Evolutionary conservation across 768 basidiomycete species (phyloP).

Genomic region (Albatrellus ellisii): DNA sequence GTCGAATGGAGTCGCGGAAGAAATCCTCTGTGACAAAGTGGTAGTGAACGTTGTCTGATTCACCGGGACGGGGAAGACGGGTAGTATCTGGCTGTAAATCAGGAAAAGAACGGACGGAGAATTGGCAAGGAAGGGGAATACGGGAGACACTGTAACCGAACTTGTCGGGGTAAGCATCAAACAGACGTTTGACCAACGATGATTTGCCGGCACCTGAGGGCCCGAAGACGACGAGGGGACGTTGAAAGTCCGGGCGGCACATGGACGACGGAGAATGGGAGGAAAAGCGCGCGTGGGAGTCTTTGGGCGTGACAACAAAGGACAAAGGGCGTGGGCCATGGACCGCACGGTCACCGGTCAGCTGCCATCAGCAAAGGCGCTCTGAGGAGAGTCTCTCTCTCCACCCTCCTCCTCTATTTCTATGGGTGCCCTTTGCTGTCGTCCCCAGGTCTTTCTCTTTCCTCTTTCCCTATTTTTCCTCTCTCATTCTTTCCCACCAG

Average conservation of each 20-base stretch:
- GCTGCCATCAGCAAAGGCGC: too few relatives aligned
- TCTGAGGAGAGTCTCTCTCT: too few relatives aligned
- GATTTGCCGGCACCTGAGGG: slow-evolving; percentile 94
- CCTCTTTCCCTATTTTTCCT: background rate
- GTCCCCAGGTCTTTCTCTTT: slow-evolving; percentile 43
- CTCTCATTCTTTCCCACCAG: slow-evolving; percentile 25
- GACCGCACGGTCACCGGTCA: background rate
- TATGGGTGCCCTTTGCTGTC: slow-evolving; percentile 83
- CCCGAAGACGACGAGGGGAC: slow-evolving; percentile 80
- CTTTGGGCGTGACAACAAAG: background rate
- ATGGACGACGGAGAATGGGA: slow-evolving; percentile 12
- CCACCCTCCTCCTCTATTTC: slow-evolving; percentile 5
- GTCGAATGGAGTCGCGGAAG: slow-evolving; percentile 56
- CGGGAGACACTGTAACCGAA: slow-evolving; percentile 95
- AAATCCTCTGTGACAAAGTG: slow-evolving; percentile 64
- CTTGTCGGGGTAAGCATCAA: slow-evolving; percentile 65
- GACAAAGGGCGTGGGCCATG: background rate
- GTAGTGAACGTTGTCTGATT: slow-evolving; percentile 74
- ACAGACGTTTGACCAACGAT: slow-evolving; percentile 74
- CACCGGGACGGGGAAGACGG: slow-evolving; percentile 69
- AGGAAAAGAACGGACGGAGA: slow-evolving; percentile 4
- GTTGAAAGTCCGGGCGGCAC: slow-evolving; percentile 30
- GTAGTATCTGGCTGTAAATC: slow-evolving; percentile 62
- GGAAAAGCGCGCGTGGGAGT: too few relatives aligned
- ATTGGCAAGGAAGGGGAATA: slow-evolving; percentile 19